phyloP scores from a whole-genome alignment of 2,329 filamentous ascomycete genomes.

The Curvularia eragrostidis region DNA sequence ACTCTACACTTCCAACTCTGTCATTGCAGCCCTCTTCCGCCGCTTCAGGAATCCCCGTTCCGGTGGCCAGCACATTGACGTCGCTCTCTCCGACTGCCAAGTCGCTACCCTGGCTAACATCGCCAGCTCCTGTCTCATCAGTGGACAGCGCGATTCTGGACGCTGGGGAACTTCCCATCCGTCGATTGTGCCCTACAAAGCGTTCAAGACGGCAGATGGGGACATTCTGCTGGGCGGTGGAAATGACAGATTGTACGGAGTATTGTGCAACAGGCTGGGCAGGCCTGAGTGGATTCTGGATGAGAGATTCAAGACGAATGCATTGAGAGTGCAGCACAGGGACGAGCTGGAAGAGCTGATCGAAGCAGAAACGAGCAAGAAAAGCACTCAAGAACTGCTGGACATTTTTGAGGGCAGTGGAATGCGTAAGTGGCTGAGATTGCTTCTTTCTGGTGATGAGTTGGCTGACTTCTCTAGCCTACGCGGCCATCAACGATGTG shows the following conservation, averaged over 20 bases:
- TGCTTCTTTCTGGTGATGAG: background rate
- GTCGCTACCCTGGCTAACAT: conserved; percentile 95
- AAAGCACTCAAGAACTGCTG: conserved; percentile 88
- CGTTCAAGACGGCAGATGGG: conserved; percentile 71
- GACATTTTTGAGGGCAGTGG: conserved; percentile 86
- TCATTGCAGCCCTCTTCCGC: conserved; percentile 90
- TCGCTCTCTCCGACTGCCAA: conserved; percentile 90
- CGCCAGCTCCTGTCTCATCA: conserved; percentile 88
- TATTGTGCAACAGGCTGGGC: conserved; percentile 64
- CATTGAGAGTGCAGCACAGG: conserved; percentile 70
- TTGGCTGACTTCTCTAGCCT: conserved; percentile 57
- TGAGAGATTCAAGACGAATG: conserved; percentile 64
- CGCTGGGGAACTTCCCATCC: conserved; percentile 97
- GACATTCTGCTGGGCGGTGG: conserved; percentile 70
- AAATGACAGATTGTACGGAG: conserved; percentile 67
- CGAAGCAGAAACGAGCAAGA: conserved; percentile 73
- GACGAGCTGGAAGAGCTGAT: conserved; percentile 78
- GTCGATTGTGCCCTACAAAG: conserved; percentile 95
- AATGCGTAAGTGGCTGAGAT: conserved; percentile 63
- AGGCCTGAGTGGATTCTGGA: conserved; percentile 66
- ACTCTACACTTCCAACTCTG: conserved; percentile 90
- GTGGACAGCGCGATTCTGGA: conserved; percentile 83
- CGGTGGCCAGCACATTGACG: conserved; percentile 89
- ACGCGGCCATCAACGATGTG: conserved; percentile 92
- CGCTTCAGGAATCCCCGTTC: conserved; percentile 70